Evolutionary conservation across 176 grass and related monocot species (phyloP), one percentile per base, ranked within the genome.

Genomic region (Urochloa ruziziensis): DNA sequence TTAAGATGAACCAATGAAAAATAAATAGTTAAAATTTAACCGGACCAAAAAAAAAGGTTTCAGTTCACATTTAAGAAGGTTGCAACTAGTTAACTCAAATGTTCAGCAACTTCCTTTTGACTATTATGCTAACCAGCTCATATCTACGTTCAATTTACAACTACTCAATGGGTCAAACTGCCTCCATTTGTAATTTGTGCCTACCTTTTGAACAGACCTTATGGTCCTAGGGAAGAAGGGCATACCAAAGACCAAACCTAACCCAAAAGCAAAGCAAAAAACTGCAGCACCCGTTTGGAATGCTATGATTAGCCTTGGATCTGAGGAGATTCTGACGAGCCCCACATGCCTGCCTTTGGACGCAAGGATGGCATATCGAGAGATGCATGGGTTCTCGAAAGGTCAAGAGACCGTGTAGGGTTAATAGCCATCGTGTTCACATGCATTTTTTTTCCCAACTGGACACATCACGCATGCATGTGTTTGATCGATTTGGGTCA

Each of bases 261-360:
- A 62, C 66, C 75, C 21, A 29, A 49, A 85, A 67, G 61, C 39
- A 49, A 72, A 43, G 47, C 25, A 35, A 67, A 64, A 77, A 65
- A 59, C 21, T 0, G 7, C 67, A 67, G 16, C 27, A 30, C 28
- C 48, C 61, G 71, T 75, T 65, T 78, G 23, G 21, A 21, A 56
- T 11, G 8, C 5, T n/a, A 83, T 86, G 79, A 67, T 83, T 56
- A 29, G 65, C 30, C 76, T 49, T 79, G 66, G 79, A 90, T 83
- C 74, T 58, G 47, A 67, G 79, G 67, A 87, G 89, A 90, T 86
- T 86, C 67, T 21, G 64, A 62, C 9, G 79, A 24, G 72, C 34
- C 56, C 82, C 36, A 72, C 62, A 18, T 69, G 69, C 29, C 16
- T 78, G 24, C 32, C 80, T 87, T 83, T 87, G 51, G 67, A 87